Evolutionary conservation across 2,329 filamentous ascomycete genomes (phyloP).

Genomic region (Scytalidium sp.): DNA sequence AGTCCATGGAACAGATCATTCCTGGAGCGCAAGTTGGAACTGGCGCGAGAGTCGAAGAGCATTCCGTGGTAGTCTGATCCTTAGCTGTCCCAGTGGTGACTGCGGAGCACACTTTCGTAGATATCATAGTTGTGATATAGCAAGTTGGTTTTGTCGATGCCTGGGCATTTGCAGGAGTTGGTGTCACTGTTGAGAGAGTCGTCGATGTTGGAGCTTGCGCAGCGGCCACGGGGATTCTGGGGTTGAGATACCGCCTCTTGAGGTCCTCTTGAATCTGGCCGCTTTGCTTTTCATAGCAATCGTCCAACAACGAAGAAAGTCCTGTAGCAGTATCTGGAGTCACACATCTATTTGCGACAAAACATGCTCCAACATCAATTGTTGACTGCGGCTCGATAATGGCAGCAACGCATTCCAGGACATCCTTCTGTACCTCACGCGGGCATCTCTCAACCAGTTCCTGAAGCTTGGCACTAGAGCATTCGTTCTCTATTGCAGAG

Average conservation of each 20-base stretch:
- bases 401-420: conserved; percentile 17
- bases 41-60: conserved; percentile 11
- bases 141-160: conserved; percentile 4
- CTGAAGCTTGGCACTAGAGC: conserved; percentile 14
- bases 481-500: conserved; percentile 11
- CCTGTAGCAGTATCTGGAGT: conserved; percentile 13
- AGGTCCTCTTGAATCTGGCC: not conserved
- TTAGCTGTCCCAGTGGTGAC: not conserved
- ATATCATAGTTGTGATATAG: conserved; percentile 12
- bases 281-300: conserved; percentile 11
- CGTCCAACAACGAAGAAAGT: conserved; percentile 15
- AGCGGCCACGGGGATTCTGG: not conserved
- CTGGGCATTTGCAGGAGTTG: not conserved
- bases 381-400: conserved; percentile 11
- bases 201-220: not conserved
- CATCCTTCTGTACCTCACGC: conserved; percentile 15
- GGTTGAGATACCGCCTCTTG: not conserved
- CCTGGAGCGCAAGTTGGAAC: conserved; percentile 16
- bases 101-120: conserved; percentile 10
- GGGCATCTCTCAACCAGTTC: conserved; percentile 15
- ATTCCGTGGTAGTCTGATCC: conserved; percentile 7
- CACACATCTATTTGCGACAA: conserved; percentile 17
- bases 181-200: not conserved
- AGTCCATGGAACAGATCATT: conserved; percentile 14
- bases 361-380: conserved; percentile 20